Evolutionary conservation across 768 basidiomycete species (phyloP).

Genomic region (Lactarius pseudohatsudake): DNA sequence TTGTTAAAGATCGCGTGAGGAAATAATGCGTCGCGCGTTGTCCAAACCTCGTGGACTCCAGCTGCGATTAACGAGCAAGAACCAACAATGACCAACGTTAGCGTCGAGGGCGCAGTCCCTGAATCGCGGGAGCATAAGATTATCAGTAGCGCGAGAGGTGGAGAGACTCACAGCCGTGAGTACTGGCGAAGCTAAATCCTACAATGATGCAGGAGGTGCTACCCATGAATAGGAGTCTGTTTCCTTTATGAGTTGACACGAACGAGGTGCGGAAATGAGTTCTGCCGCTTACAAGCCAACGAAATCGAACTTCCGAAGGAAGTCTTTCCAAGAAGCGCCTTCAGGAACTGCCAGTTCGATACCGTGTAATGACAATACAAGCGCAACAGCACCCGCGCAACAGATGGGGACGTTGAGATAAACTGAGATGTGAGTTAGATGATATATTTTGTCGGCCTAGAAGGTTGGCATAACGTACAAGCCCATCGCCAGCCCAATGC

Average conservation of each 20-base stretch:
- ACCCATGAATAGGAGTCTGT: slow-evolving; percentile 68
- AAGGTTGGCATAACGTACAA: slow-evolving; percentile 52
- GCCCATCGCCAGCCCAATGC: slow-evolving; percentile 77
- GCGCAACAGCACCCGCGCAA: slow-evolving; percentile 54
- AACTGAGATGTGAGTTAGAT: slow-evolving; percentile 47
- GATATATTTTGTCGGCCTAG: slow-evolving; percentile 19
- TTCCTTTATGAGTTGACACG: slow-evolving; percentile 25
- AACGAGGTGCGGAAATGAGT: slow-evolving; percentile 28
- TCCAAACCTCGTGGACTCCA: slow-evolving; percentile 66
- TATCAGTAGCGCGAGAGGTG: not conserved
- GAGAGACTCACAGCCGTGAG: slow-evolving; percentile 59
- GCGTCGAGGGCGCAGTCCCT: slow-evolving; percentile 68
- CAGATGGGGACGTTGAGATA: slow-evolving; percentile 83
- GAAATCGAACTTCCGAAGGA: slow-evolving; percentile 68
- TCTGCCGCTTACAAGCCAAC: slow-evolving; percentile 62
- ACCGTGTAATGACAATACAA: slow-evolving; percentile 58
- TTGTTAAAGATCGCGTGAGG: slow-evolving; percentile 62
- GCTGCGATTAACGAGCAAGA: slow-evolving; percentile 53
- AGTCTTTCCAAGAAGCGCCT: slow-evolving; percentile 55
- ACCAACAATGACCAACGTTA: slow-evolving; percentile 59
- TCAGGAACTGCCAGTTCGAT: slow-evolving; percentile 48
- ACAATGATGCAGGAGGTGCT: slow-evolving; percentile 74
- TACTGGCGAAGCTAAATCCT: slow-evolving; percentile 75
- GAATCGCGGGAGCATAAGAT: slow-evolving; percentile 18
- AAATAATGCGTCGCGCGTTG: slow-evolving; percentile 69